Percentiles rank a stretch among this genome's conserved stretches.
phyloP scores from a whole-genome alignment of 169 alveolate species.

The Perkinsus marinus region DNA sequence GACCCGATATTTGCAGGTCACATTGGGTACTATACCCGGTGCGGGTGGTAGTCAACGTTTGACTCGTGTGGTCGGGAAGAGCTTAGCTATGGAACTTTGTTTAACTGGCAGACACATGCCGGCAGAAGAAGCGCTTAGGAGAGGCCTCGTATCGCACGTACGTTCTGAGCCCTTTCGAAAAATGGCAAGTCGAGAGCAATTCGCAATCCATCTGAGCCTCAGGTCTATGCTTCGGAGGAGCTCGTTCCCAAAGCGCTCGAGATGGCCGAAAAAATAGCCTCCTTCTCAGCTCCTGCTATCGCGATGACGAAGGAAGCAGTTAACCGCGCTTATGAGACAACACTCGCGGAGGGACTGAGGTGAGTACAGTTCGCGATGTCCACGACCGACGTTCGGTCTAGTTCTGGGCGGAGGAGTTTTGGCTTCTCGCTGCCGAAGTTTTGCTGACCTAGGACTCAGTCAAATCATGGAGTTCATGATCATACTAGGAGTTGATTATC shows the following conservation, averaged over 20 bases:
- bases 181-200: too few relatives aligned
- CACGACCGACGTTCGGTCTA: too few relatives aligned
- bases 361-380: too few relatives aligned
- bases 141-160: slow-evolving; percentile 30
- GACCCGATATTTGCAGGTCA: not conserved
- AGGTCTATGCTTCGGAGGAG: slow-evolving; percentile 20
- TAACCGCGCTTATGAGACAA: slow-evolving; percentile 41
- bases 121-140: slow-evolving; percentile 48
- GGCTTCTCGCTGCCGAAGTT: too few relatives aligned
- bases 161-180: not conserved
- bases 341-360: slow-evolving; percentile 46
- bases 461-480: too few relatives aligned
- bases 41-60: slow-evolving; percentile 63
- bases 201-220: not conserved
- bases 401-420: too few relatives aligned
- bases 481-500: too few relatives aligned
- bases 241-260: slow-evolving; percentile 14
- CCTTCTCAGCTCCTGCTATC: slow-evolving; percentile 20
- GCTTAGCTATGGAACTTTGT: slow-evolving; percentile 44
- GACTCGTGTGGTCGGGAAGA: slow-evolving; percentile 47
- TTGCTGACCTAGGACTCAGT: too few relatives aligned
- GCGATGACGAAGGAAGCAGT: slow-evolving; percentile 55
- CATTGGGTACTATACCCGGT: slow-evolving; percentile 49
- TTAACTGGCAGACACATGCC: slow-evolving; percentile 4
- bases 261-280: slow-evolving; percentile 24